These are phyloP conservation scores for Aspergillus saccharolyticus DNA, from an alignment of 495 filamentous ascomycete species.

Conservation along the genomic window DNA sequence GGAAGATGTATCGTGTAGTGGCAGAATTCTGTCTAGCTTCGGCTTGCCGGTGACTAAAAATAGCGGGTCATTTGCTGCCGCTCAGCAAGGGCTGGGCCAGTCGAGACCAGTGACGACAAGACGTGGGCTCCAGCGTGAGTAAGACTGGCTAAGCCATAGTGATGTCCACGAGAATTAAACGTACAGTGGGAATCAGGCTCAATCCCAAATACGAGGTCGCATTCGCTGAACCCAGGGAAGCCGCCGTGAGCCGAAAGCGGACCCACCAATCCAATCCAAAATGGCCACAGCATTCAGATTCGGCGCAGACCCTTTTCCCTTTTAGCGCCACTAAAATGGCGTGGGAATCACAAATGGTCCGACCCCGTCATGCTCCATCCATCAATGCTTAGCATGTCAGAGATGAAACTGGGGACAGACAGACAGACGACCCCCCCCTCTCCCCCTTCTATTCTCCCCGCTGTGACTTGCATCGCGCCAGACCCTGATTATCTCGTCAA, in stretches of 20 bases:
- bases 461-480: too few relatives aligned
- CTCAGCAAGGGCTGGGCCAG: not conserved
- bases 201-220: not conserved
- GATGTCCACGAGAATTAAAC: not conserved
- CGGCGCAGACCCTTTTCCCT: not conserved
- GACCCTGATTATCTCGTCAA: too few relatives aligned
- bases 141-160: not conserved
- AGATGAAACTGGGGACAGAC: not conserved
- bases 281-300: not conserved
- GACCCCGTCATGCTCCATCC: not conserved
- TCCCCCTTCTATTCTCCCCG: too few relatives aligned
- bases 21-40: not conserved
- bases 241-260: too few relatives aligned
- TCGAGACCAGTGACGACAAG: not conserved
- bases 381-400: not conserved
- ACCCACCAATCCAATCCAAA: not conserved
- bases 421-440: too few relatives aligned
- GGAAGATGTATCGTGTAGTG: too few relatives aligned
- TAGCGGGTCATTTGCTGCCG: not conserved
- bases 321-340: not conserved
- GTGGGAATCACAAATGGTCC: not conserved
- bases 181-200: not conserved
- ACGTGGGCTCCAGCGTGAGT: not conserved
- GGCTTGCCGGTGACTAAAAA: not conserved
- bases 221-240: not conserved